Evolutionary conservation across 73 alveolate species (phyloP).

Genomic region (Loxodes magnus): DNA sequence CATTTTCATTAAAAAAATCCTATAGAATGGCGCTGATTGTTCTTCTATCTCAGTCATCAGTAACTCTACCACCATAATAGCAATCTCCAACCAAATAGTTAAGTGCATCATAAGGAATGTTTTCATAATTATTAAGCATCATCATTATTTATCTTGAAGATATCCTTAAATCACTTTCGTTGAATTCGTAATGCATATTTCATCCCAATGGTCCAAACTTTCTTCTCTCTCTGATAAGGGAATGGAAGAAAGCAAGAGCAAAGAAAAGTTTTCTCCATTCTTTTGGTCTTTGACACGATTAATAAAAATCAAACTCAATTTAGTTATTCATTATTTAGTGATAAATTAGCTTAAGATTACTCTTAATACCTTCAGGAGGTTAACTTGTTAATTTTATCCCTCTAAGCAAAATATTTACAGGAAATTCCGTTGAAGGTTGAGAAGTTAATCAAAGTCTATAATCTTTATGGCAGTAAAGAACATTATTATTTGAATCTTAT

Average conservation of each 20-base stretch:
- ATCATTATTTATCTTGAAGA: slow-evolving; percentile 86
- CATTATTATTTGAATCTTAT: too few species aligned
- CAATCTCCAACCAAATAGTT: slow-evolving; percentile 93
- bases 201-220: slow-evolving; percentile 99
- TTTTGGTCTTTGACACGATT: slow-evolving; percentile 37
- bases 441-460: slow-evolving; percentile 77
- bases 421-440: slow-evolving; percentile 57
- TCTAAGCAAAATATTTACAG: slow-evolving; percentile 53
- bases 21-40: slow-evolving; percentile 83
- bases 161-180: slow-evolving; percentile 96
- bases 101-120: slow-evolving; percentile 97
- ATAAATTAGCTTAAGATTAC: slow-evolving; percentile 58
- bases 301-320: slow-evolving; percentile 52
- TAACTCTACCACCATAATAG: slow-evolving; percentile 99
- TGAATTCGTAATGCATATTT: slow-evolving; percentile 99
- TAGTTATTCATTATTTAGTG: slow-evolving; percentile 43
- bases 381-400: slow-evolving; percentile 75
- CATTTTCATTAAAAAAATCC: slow-evolving; percentile 68
- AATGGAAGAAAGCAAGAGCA: slow-evolving; percentile 80
- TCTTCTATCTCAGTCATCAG: slow-evolving; percentile 98
- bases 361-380: slow-evolving; percentile 86
- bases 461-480: slow-evolving; percentile 69
- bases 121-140: slow-evolving; percentile 85
- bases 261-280: slow-evolving; percentile 42
- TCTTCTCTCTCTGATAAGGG: slow-evolving; percentile 90